phyloP scores from a whole-genome alignment of 805 yeast species.

The Cyberlindnera amylophila region DNA sequence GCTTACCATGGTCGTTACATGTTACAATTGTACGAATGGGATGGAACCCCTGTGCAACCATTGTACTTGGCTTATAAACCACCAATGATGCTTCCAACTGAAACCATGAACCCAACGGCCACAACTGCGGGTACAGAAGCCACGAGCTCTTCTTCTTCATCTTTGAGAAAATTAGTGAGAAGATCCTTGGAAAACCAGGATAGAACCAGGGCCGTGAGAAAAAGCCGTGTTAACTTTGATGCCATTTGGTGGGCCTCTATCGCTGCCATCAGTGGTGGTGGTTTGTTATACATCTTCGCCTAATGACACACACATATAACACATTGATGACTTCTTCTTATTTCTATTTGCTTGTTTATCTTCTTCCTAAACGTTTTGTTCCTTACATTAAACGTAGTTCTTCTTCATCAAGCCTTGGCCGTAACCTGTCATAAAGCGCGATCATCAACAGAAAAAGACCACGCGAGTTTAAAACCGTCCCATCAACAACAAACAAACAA shows the following conservation, averaged over 20 bases:
- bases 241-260: conserved; percentile 55
- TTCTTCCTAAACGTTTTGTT: too few species aligned
- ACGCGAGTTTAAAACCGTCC: too few species aligned
- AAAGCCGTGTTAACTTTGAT: conserved; percentile 37
- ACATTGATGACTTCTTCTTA: neutral
- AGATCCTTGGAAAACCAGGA: conserved; percentile 77
- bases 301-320: too few species aligned
- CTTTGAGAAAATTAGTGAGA: conserved; percentile 46
- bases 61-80: conserved; percentile 89
- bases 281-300: conserved; percentile 27
- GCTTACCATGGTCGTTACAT: conserved; percentile 80
- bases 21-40: conserved; percentile 69
- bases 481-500: too few species aligned
- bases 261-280: conserved; percentile 38
- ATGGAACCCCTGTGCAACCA: conserved; percentile 82
- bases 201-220: conserved; percentile 67
- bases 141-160: conserved; percentile 27
- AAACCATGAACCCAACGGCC: conserved; percentile 82
- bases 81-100: conserved; percentile 93
- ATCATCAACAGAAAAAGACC: neutral
- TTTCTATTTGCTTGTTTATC: neutral
- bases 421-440: too few species aligned
- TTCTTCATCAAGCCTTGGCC: too few species aligned
- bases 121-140: conserved; percentile 32
- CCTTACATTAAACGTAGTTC: too few species aligned